Base-by-base conservation (phyloP, 2,329 filamentous ascomycete species). In the Chaetoscypha palmicola region DNA sequence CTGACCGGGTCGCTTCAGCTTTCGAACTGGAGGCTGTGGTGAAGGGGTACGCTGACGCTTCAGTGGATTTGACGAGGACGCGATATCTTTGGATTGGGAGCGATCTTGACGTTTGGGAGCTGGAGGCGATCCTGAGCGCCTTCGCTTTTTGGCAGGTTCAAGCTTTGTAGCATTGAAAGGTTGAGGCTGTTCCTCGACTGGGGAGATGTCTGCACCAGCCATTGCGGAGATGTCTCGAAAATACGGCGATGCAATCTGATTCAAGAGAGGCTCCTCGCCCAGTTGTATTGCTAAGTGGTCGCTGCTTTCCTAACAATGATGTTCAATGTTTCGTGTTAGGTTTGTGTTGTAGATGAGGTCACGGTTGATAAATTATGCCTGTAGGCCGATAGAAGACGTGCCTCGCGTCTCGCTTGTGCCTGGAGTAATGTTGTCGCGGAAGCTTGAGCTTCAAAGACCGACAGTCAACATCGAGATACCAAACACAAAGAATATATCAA, bases 1-100 rank as follows among this genome's bases (percentile, higher is more conserved):
- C 47, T 77, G 74, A 3, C 79, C 79, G 1, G 83, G 83, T 4
- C 81, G 76, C 63, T 87, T 87, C 61, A 80, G 83, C 39, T 82
- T 78, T 8, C 78, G 77, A 77, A 26, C 69, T 66, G 50, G 48
- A 12, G 58, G 58, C 9, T 58, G 58, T 39, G 52, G 42, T 23
- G 56, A 58, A 14, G 40, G 32, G 9, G 49, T 46, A 38, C 55
- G 46, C 38, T 48, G 50, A 11, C 50, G 53, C 31, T 51, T 55
- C 16, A 46, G 41, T 12, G 52, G 34, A 16, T 49, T 47, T 9
- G 55, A 55, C 40, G 59, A 55, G 22, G 58, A 59, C 24, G 47
- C 32, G 2, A 56, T 56, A 46, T 53, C 54, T 46, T 46, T 45
- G 12, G 51, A 46, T 10, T 55, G 49, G 45, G 51, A 40, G 5